phyloP scores from a whole-genome alignment of 106 monocot species.

The Platanthera zijinensis region DNA sequence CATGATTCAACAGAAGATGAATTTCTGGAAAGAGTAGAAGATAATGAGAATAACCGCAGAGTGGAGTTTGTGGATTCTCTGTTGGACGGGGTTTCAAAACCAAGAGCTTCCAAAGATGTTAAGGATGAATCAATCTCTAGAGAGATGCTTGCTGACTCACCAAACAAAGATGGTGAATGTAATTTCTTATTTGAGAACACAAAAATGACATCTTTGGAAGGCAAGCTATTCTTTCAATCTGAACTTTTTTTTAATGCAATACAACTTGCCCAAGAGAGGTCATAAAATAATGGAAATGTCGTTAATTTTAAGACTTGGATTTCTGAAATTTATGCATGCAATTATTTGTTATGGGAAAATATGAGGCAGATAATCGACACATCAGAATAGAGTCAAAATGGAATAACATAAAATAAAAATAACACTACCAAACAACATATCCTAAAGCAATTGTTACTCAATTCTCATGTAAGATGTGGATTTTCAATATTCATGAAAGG shows the following conservation, averaged over 20 bases:
- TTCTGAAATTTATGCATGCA: neutral
- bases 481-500: too few relatives aligned
- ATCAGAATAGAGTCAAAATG: too few relatives aligned
- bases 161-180: constrained; percentile 3
- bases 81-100: constrained; percentile 27
- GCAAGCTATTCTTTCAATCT: constrained; percentile 18
- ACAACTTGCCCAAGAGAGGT: neutral
- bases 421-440: too few relatives aligned
- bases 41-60: constrained; percentile 57
- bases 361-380: neutral
- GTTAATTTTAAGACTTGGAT: neutral
- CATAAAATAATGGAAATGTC: neutral
- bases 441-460: too few relatives aligned
- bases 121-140: constrained; percentile 6
- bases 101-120: constrained; percentile 14
- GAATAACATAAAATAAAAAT: too few relatives aligned
- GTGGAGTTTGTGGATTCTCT: constrained; percentile 72
- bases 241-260: neutral
- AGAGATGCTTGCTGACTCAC: constrained; percentile 22
- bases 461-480: too few relatives aligned
- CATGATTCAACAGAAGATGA: constrained; percentile 24
- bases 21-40: constrained; percentile 22
- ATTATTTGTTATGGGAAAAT: neutral
- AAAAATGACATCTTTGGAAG: constrained; percentile 12
- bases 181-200: neutral